Evolutionary conservation across 306 rosid species (phyloP).

Genomic region (Quillaja saponaria): DNA sequence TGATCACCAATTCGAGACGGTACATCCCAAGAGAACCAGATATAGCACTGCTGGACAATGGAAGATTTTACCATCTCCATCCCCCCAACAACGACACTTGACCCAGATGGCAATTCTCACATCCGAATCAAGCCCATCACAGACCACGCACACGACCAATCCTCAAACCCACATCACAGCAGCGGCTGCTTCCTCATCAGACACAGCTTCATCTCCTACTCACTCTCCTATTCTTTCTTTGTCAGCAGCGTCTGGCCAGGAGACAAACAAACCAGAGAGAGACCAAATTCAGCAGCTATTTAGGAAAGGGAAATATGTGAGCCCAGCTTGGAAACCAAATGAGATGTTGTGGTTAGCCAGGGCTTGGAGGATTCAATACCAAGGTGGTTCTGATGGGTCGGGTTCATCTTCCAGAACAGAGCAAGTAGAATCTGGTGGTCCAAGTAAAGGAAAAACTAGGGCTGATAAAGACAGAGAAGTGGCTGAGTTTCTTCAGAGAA

Average conservation of each 20-base stretch:
- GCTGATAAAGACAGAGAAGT: slow-evolving; percentile 92
- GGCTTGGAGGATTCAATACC: slow-evolving; percentile 82
- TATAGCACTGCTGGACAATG: slow-evolving; percentile 69
- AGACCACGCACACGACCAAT: slow-evolving; percentile 36
- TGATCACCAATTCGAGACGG: slow-evolving; percentile 59
- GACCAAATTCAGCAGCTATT: slow-evolving; percentile 63
- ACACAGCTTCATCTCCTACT: slow-evolving; percentile 70
- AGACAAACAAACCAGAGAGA: slow-evolving; percentile 48
- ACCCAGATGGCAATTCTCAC: slow-evolving; percentile 46
- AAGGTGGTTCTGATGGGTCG: slow-evolving; percentile 43
- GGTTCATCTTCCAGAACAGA: slow-evolving; percentile 46
- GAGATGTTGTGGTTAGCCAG: slow-evolving; percentile 94
- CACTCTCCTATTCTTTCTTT: slow-evolving; percentile 58
- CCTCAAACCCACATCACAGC: slow-evolving; percentile 29
- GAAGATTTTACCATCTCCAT: slow-evolving; percentile 78
- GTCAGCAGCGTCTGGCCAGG: slow-evolving; percentile 51
- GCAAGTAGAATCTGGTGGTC: slow-evolving; percentile 39
- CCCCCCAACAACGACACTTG: slow-evolving; percentile 55
- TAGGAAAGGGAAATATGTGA: slow-evolving; percentile 87
- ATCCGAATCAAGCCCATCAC: slow-evolving; percentile 66
- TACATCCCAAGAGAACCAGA: slow-evolving; percentile 66
- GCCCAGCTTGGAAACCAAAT: slow-evolving; percentile 97
- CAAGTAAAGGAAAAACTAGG: slow-evolving; percentile 68
- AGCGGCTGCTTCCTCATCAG: slow-evolving; percentile 64
- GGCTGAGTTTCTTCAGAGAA: slow-evolving; percentile 69